Evolutionary conservation across 345 rosid species (phyloP).

Genomic region (Hibiscus mutabilis): DNA sequence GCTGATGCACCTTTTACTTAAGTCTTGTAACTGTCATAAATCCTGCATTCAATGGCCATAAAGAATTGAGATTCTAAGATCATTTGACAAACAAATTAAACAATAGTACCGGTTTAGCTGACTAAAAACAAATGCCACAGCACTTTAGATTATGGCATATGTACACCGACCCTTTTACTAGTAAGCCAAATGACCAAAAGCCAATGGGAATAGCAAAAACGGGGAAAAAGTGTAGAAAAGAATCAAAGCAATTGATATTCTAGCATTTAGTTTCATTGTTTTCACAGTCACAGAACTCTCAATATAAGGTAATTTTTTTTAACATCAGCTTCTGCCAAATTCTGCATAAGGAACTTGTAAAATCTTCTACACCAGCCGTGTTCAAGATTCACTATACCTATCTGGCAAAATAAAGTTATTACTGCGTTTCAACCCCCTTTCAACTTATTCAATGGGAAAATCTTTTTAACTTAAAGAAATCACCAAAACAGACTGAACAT

Average conservation of each 20-base stretch:
- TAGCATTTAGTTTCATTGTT: not conserved
- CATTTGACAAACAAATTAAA: not conserved
- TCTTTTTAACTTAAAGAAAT: not conserved
- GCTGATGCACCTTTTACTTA: slow-evolving; percentile 9
- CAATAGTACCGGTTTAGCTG: too few relatives aligned
- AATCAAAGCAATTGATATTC: not conserved
- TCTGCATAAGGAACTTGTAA: not conserved
- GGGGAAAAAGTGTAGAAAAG: not conserved
- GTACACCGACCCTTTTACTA: not conserved
- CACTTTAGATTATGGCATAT: not conserved
- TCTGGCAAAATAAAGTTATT: not conserved
- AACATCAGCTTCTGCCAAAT: not conserved
- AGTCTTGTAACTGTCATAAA: slow-evolving; percentile 17
- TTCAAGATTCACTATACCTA: not conserved
- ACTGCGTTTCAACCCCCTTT: not conserved
- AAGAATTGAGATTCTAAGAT: not conserved
- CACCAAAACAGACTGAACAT: not conserved
- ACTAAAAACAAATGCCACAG: not conserved
- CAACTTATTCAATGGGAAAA: not conserved
- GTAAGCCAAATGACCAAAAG: not conserved
- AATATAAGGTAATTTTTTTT: not conserved
- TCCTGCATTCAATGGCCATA: slow-evolving; percentile 13
- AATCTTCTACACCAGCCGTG: not conserved
- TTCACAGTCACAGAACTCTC: not conserved
- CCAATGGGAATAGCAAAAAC: not conserved